Conservation (phyloP, 2,329 filamentous ascomycete genomes). For the Xylariaceae sp. region DNA sequence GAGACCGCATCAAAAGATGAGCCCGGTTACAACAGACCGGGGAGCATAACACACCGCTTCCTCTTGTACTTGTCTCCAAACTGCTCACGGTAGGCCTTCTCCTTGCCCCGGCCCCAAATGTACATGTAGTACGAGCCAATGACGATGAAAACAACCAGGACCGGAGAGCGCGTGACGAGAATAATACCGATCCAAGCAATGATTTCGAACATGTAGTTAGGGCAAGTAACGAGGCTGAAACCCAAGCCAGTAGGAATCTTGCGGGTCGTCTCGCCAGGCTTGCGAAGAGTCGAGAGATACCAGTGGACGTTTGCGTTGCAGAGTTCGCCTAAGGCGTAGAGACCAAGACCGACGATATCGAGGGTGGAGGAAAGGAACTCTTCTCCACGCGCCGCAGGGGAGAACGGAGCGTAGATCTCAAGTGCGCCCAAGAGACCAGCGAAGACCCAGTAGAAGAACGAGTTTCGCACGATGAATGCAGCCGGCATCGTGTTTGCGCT, state of each 20-base stretch:
- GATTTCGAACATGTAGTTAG: conserved; percentile 94
- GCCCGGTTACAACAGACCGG: conserved; percentile 61
- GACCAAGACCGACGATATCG: conserved; percentile 61
- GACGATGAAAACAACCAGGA: conserved; percentile 68
- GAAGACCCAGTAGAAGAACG: conserved; percentile 85
- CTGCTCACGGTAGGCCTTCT: conserved; percentile 80
- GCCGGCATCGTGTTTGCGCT: conserved; percentile 90
- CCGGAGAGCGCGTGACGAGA: conserved; percentile 72
- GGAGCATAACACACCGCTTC: conserved; percentile 80
- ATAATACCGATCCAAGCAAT: conserved; percentile 81
- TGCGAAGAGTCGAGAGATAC: conserved; percentile 71
- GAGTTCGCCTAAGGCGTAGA: conserved; percentile 74
- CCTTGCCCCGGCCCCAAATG: conserved; percentile 85
- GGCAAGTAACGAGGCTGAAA: conserved; percentile 84
- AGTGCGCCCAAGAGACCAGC: conserved; percentile 76
- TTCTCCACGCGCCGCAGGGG: conserved; percentile 55
- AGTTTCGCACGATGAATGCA: conserved; percentile 91
- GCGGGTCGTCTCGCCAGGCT: conserved; percentile 73
- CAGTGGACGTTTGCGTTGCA: conserved; percentile 76
- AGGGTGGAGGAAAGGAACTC: conserved; percentile 38
- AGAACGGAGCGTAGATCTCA: conserved; percentile 75
- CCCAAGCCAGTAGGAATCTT: conserved; percentile 83
- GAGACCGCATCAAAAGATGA: background rate
- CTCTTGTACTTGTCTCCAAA: conserved; percentile 93
- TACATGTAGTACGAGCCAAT: conserved; percentile 76